Evolutionary conservation across 495 filamentous ascomycete genomes (phyloP), one percentile per base, ranked within the genome.

Genomic region (Penicillium coprophilum): DNA sequence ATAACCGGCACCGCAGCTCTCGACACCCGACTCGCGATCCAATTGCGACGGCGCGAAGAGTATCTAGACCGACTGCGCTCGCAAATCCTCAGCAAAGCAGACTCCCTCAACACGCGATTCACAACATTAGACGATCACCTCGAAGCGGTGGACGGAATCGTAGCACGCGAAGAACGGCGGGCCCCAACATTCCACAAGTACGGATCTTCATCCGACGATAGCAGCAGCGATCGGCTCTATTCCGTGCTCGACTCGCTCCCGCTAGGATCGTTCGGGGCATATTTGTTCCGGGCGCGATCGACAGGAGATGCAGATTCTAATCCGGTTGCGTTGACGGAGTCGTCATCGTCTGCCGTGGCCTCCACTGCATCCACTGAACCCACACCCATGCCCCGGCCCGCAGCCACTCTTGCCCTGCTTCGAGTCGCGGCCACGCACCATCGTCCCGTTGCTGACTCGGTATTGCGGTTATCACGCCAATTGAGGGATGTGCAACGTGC

Each of bases 91-190:
- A 60, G 60, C 43, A 77, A 75, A 23, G 65, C 74, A 0, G 73
- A 77, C 30, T 68, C 70, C 4, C 56, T 79, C 3, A 46, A 57
- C 5, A 57, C 56, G 11, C 68, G 71, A n/a, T 67, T 79, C 43
- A 64, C 64, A 20, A 72, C 69, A 1, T 56, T 79, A 3, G 75
- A 77, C 45, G 75, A 77, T 55, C 73, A 79, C 38, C 63, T 77
- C 17, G 69, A 77, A 34, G 76, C 73, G 0, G 69, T 78, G 23
- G 65, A 69, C 31, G 52, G 57, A 24, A 70, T 78, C n/a, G 53
- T 71, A 2, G 39, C 61, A 17, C 68, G 67, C 1, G 69, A 71
- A 44, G 56, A 63, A 50, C 57, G 61, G 2, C 53, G 57, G 24
- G 40, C 17, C 15, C 34, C 49, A 11, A 15, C 34, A 19, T 47